These are phyloP conservation scores for Neurospora sp. DNA, from an alignment of 495 filamentous ascomycete genomes.

Conservation along the genomic window DNA sequence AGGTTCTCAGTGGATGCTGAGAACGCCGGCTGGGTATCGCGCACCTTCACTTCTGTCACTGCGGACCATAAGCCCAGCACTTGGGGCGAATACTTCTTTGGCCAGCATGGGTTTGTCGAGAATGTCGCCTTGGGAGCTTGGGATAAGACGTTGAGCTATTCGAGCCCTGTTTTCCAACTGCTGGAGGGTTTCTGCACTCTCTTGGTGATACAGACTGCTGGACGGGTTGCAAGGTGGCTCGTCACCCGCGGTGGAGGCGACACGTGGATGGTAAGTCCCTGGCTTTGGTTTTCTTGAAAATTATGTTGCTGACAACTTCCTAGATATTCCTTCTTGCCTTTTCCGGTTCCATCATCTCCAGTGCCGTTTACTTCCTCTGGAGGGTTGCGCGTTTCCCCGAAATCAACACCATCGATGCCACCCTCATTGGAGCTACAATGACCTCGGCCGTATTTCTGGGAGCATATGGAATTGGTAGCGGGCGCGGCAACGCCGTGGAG, in stretches of 20 bases:
- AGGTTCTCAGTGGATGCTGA: constrained; percentile 83
- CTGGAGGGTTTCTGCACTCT: constrained; percentile 93
- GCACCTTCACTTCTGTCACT: constrained; percentile 53
- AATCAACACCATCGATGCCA: constrained; percentile 87
- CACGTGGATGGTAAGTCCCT: constrained; percentile 83
- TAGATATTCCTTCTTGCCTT: constrained; percentile 81
- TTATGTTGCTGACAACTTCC: not conserved
- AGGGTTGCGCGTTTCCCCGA: constrained; percentile 86
- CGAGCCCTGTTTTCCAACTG: constrained; percentile 90
- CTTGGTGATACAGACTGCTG: constrained; percentile 87
- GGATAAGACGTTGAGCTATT: constrained; percentile 84
- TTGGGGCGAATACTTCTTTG: constrained; percentile 74
- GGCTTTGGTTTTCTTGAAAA: not conserved
- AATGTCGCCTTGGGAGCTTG: constrained; percentile 70
- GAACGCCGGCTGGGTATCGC: constrained; percentile 65
- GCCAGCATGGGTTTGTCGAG: constrained; percentile 66
- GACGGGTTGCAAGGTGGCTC: constrained; percentile 91
- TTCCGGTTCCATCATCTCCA: constrained; percentile 84
- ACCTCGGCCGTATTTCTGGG: constrained; percentile 86
- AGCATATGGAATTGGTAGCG: constrained; percentile 88
- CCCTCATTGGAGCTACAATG: constrained; percentile 81
- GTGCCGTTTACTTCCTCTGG: constrained; percentile 93
- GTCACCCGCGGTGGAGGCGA: constrained; percentile 87
- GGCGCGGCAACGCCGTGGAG: constrained; percentile 90
- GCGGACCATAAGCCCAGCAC: constrained; percentile 49